Percentiles rank a stretch among this genome's conserved stretches.
Conservation (phyloP, 2,329 filamentous ascomycete species). For the Onygenales sp. region DNA sequence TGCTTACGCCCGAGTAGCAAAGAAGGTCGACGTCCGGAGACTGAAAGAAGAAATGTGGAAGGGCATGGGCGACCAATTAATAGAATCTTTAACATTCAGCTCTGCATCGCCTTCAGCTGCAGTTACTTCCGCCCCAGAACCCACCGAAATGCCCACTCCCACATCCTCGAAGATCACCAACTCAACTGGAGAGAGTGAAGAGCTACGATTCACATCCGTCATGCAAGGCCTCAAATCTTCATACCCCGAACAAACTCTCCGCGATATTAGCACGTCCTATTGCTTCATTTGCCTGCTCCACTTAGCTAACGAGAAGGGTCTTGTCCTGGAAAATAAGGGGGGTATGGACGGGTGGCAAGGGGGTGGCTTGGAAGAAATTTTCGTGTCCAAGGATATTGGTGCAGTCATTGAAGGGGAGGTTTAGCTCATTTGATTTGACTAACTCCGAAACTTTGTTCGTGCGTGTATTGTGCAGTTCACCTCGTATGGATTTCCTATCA, state of each 20-base stretch:
- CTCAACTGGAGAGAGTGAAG: constrained; percentile 31
- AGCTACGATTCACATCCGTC: constrained; percentile 77
- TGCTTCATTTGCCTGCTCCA: constrained; percentile 93
- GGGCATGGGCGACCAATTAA: constrained; percentile 44
- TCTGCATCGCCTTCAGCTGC: constrained; percentile 11
- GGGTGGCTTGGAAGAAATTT: constrained; percentile 35
- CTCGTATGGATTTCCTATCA: not conserved
- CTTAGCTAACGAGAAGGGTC: constrained; percentile 83
- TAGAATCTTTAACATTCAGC: constrained; percentile 23
- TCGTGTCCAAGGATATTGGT: constrained; percentile 29
- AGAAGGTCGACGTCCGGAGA: constrained; percentile 56
- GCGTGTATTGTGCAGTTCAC: not conserved
- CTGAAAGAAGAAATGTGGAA: constrained; percentile 58
- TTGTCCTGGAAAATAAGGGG: constrained; percentile 58
- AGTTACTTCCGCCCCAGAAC: constrained; percentile 3
- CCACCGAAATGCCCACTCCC: constrained; percentile 12
- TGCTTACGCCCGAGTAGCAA: constrained; percentile 55
- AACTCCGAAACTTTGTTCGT: not conserved
- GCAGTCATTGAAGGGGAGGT: constrained; percentile 19
- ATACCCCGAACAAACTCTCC: constrained; percentile 77
- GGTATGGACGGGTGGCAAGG: constrained; percentile 11
- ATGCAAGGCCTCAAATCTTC: constrained; percentile 83
- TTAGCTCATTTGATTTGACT: not conserved
- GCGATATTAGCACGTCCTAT: constrained; percentile 85
- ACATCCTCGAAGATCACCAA: constrained; percentile 27